A percentile compares a stretch with the other conserved stretches of the same genome.
Evolutionary conservation across 2,329 filamentous ascomycete species (phyloP).

Genomic region (Penicillium griseofulvum): DNA sequence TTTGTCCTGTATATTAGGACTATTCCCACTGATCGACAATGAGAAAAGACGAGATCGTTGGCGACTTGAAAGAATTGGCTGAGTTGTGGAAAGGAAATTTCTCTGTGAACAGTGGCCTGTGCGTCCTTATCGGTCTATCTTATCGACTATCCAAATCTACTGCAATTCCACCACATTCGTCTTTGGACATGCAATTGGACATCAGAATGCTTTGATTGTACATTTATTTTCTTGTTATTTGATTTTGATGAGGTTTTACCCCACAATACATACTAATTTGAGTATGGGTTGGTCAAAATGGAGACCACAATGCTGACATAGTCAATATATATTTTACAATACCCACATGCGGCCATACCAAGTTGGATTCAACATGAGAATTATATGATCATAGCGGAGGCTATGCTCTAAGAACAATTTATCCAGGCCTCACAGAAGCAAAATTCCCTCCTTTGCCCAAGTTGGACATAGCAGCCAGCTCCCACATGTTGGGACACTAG

Average conservation of each 20-base stretch:
- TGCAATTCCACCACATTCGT: background rate
- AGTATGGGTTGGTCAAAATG: background rate
- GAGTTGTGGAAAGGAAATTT: constrained; percentile 28
- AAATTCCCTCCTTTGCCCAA: background rate
- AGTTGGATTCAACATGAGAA: too few relatives aligned
- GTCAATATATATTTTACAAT: background rate
- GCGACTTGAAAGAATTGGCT: constrained; percentile 9
- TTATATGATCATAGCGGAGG: background rate
- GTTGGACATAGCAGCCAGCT: background rate
- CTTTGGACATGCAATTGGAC: background rate
- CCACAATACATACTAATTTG: too few relatives aligned
- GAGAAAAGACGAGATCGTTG: background rate
- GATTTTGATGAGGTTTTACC: rapidly evolving
- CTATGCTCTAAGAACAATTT: background rate
- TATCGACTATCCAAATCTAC: constrained; percentile 26
- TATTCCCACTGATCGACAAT: background rate
- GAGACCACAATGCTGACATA: background rate
- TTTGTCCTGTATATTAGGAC: constrained; percentile 11
- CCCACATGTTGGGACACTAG: background rate
- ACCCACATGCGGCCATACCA: too few relatives aligned
- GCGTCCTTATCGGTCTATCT: constrained; percentile 43
- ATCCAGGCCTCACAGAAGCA: background rate
- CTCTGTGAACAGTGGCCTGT: constrained; percentile 33
- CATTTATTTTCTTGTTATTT: too few relatives aligned
- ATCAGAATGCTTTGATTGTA: background rate